These are phyloP conservation scores for Coleophoma cylindrospora DNA, from an alignment of 2,329 filamentous ascomycete genomes.

Conservation along the genomic window DNA sequence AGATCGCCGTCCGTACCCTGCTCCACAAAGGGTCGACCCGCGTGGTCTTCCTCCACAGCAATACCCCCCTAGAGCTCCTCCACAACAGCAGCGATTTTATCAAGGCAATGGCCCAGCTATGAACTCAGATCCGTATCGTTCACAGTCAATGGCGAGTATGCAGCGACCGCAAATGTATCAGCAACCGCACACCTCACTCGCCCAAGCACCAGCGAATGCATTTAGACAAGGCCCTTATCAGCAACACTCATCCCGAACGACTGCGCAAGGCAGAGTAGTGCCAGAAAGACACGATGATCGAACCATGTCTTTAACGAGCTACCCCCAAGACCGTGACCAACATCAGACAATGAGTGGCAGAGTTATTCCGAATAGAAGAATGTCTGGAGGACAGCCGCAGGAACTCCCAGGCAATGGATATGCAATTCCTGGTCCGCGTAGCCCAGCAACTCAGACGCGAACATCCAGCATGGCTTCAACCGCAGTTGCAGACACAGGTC, in stretches of 20 bases:
- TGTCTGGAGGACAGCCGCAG: slow-evolving; percentile 25
- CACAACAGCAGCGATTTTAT: slow-evolving; percentile 51
- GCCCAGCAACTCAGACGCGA: slow-evolving; percentile 44
- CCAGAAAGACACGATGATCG: slow-evolving; percentile 89
- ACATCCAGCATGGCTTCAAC: slow-evolving; percentile 55
- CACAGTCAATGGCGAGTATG: slow-evolving; percentile 82
- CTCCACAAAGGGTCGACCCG: slow-evolving; percentile 44
- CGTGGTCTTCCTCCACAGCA: slow-evolving; percentile 27
- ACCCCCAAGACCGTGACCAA: slow-evolving; percentile 68
- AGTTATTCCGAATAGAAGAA: slow-evolving; percentile 73
- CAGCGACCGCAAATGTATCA: slow-evolving; percentile 70
- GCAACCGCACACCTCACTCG: slow-evolving; percentile 55
- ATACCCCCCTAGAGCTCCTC: slow-evolving; percentile 38
- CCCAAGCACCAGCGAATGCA: slow-evolving; percentile 65
- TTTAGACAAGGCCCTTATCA: slow-evolving; percentile 77
- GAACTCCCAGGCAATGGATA: slow-evolving; percentile 21
- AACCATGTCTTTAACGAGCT: slow-evolving; percentile 92
- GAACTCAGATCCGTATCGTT: slow-evolving; percentile 81
- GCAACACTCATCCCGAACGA: slow-evolving; percentile 65
- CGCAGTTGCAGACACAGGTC: slow-evolving; percentile 36
- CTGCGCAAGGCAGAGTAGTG: slow-evolving; percentile 84
- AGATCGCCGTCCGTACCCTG: slow-evolving; percentile 65
- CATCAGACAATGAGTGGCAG: slow-evolving; percentile 93
- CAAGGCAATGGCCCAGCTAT: slow-evolving; percentile 54
- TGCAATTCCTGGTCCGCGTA: slow-evolving; percentile 16